Percentiles rank a stretch among this genome's conserved stretches.
Evolutionary conservation across 768 basidiomycete species (phyloP).

Genomic region (Strobilomyces dryophilus): DNA sequence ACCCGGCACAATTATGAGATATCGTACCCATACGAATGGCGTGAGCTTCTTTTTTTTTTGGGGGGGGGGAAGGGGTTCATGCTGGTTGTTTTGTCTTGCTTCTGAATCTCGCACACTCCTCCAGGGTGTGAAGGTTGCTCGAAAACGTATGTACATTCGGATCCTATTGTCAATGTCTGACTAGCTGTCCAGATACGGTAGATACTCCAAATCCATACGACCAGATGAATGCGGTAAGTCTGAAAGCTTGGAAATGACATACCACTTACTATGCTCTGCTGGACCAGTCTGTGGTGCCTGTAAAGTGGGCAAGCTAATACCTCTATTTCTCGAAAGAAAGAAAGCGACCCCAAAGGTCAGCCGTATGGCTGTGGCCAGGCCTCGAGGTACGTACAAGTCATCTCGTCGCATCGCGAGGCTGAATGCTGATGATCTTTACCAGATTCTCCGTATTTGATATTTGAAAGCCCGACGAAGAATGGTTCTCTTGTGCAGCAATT

Average conservation of each 20-base stretch:
- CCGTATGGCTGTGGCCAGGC: constrained; percentile 40
- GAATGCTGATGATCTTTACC: neutral
- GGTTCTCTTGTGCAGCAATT: neutral
- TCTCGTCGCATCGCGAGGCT: neutral
- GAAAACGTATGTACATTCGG: constrained; percentile 46
- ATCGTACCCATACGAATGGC: constrained; percentile 67
- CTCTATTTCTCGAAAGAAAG: constrained; percentile 47
- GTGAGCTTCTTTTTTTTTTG: constrained; percentile 35
- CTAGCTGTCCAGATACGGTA: constrained; percentile 52
- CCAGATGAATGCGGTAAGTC: constrained; percentile 59
- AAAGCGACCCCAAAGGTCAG: constrained; percentile 36
- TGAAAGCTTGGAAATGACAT: neutral
- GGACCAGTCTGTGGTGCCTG: constrained; percentile 63
- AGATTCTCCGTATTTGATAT: constrained; percentile 15
- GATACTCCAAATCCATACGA: constrained; percentile 69
- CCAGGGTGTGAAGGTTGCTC: constrained; percentile 61
- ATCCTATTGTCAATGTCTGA: constrained; percentile 3
- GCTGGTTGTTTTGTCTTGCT: neutral
- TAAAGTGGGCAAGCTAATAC: constrained; percentile 52
- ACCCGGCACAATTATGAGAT: constrained; percentile 75
- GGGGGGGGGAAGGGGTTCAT: too few relatives aligned
- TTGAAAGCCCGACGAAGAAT: neutral
- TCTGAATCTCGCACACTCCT: constrained; percentile 3
- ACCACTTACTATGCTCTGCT: neutral
- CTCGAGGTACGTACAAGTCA: constrained; percentile 37